These are phyloP conservation scores for Rubus idaeus DNA, from an alignment of 306 rosid species.

Conservation along the genomic window DNA sequence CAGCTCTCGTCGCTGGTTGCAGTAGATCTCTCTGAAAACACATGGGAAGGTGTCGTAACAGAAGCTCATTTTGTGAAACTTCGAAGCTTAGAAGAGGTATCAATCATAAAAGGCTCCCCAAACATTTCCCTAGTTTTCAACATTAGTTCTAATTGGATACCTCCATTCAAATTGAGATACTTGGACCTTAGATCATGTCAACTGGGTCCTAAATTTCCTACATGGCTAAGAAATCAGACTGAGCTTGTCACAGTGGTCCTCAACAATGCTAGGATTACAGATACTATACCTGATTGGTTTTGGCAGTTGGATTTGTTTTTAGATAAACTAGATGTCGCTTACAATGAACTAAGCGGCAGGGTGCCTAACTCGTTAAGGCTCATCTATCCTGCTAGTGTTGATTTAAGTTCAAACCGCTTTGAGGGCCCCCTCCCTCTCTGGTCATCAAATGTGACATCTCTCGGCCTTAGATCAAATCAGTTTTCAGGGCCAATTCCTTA, in stretches of 20 bases:
- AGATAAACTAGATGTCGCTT: not conserved
- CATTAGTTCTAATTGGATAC: constrained; percentile 29
- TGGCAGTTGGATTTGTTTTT: constrained; percentile 30
- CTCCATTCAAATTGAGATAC: constrained; percentile 23
- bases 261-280: constrained; percentile 13
- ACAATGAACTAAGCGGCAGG: constrained; percentile 17
- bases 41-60: constrained; percentile 22
- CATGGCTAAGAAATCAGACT: constrained; percentile 27
- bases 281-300: constrained; percentile 26
- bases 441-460: constrained; percentile 16
- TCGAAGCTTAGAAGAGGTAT: not conserved
- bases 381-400: fast-evolving
- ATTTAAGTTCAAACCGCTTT: not conserved
- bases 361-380: constrained; percentile 23
- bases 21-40: not conserved
- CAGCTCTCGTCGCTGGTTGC: not conserved
- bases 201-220: constrained; percentile 27
- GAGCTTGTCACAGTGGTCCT: not conserved
- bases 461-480: not conserved
- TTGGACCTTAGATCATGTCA: not conserved
- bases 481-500: constrained; percentile 35
- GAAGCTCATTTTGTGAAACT: constrained; percentile 19
- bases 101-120: not conserved
- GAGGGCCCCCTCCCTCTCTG: constrained; percentile 28
- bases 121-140: constrained; percentile 19